phyloP scores from a whole-genome alignment of 148 eudicot species.

The Fallopia convolvulus region DNA sequence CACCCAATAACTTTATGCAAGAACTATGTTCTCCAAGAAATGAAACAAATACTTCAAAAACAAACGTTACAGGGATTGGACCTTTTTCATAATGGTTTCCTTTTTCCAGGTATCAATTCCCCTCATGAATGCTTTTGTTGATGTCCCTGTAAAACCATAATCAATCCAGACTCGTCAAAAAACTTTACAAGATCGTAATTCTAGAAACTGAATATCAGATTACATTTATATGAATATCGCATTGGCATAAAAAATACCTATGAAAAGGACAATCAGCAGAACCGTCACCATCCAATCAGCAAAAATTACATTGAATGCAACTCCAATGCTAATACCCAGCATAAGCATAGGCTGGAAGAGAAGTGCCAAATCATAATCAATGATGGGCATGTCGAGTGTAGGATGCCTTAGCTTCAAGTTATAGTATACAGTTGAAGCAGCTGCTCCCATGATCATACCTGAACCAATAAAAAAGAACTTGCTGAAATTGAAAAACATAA shows the following conservation, averaged over 20 bases:
- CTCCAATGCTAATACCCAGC: constrained; percentile 95
- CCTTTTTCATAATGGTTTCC: constrained; percentile 71
- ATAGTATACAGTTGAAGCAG: constrained; percentile 74
- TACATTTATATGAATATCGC: background rate
- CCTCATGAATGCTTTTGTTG: constrained; percentile 61
- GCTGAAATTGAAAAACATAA: background rate
- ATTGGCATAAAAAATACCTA: constrained; percentile 36
- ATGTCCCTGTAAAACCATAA: constrained; percentile 45
- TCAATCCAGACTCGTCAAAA: background rate
- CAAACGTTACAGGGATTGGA: constrained; percentile 1
- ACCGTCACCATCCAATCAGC: constrained; percentile 98
- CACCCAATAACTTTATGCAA: background rate
- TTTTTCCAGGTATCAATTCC: constrained; percentile 85
- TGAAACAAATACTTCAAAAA: background rate
- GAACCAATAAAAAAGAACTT: constrained; percentile 14
- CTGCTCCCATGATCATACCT: constrained; percentile 99
- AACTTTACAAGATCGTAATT: background rate
- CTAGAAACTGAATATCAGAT: background rate
- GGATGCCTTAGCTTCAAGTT: constrained; percentile 87
- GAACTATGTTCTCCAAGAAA: background rate
- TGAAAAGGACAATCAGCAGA: constrained; percentile 65
- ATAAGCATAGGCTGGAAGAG: constrained; percentile 96
- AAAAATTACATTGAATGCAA: constrained; percentile 77
- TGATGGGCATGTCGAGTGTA: constrained; percentile 79
- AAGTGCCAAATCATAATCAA: constrained; percentile 89